Base-by-base conservation (phyloP, 2,329 filamentous ascomycete species). In the Diplodia seriata region DNA sequence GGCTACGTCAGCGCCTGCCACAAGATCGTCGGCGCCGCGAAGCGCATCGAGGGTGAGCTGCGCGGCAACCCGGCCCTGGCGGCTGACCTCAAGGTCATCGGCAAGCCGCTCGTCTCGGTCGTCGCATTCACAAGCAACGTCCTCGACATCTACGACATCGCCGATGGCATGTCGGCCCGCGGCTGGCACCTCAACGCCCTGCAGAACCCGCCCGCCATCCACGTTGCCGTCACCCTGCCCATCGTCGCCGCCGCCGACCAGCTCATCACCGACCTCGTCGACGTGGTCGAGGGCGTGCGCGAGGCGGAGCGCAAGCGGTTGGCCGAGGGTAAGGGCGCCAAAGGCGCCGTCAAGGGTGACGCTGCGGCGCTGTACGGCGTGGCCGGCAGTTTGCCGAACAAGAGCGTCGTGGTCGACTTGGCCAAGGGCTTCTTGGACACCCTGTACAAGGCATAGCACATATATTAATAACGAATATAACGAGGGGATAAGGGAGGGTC, bases 181-280 rank as follows among this genome's bases (percentile, higher is more conserved):
- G 94, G 95, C 3, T 99, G 95, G 95, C 95, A 99, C 81, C 85
- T 99, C 69, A 99, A 98, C 76, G 92, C 94, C 2, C 85, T 99
- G 70, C 95, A 99, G 81, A 90, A 88, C 74, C 95, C 95, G 2
- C 90, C 95, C 0, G 95, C 93, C 23, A 93, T 99, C 67, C 95
- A 99, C 78, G 88, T 98, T 49, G 95, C 95, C 14, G 93, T 98
- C 49, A 99, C 95, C 0, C 79, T 97, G 73, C 94, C 94, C 18
- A 91, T 96, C 57, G 89, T 89, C 26, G 90, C 90, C 73, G 92
- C 90, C 2, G 91, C 92, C 77, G 93, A 98, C 75, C 86, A 87
- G 75, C 84, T 99, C 66, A 85, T 95, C 62, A 80, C 82, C 9
- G 95, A 99, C 77, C 80, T 90, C 38, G 81, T 85, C 38, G 83